phyloP scores from a whole-genome alignment of 2,329 filamentous ascomycete genomes.

The Cercospora zeae-maydis region DNA sequence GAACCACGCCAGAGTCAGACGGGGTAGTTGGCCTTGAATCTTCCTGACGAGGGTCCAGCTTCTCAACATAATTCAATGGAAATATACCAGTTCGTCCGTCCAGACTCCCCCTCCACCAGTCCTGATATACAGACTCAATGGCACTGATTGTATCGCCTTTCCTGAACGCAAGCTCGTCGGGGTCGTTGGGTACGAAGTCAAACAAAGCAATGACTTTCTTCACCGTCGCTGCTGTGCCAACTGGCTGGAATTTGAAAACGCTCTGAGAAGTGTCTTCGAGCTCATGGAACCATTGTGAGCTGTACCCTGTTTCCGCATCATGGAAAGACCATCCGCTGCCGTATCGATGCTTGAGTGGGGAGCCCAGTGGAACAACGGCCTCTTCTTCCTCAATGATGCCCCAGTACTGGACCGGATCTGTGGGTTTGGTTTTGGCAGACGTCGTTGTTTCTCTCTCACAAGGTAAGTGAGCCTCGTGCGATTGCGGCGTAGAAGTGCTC shows the following conservation, averaged over 20 bases:
- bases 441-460: background rate
- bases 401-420: background rate
- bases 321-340: background rate
- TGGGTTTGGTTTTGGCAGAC: background rate
- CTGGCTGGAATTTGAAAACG: background rate
- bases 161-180: background rate
- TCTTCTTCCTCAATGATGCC: background rate
- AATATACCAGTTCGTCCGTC: background rate
- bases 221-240: background rate
- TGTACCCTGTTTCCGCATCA: background rate
- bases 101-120: background rate
- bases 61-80: background rate
- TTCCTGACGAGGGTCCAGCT: background rate
- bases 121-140: background rate
- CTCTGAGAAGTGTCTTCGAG: background rate
- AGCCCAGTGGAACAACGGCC: background rate
- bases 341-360: background rate
- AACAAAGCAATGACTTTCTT: background rate
- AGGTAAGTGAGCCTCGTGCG: background rate
- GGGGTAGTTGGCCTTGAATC: background rate
- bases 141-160: background rate
- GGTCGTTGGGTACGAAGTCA: background rate
- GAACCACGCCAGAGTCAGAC: background rate
- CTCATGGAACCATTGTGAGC: background rate
- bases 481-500: background rate